phyloP scores from a whole-genome alignment of 441 rosid genomes.

The Euphorbia corollata region DNA sequence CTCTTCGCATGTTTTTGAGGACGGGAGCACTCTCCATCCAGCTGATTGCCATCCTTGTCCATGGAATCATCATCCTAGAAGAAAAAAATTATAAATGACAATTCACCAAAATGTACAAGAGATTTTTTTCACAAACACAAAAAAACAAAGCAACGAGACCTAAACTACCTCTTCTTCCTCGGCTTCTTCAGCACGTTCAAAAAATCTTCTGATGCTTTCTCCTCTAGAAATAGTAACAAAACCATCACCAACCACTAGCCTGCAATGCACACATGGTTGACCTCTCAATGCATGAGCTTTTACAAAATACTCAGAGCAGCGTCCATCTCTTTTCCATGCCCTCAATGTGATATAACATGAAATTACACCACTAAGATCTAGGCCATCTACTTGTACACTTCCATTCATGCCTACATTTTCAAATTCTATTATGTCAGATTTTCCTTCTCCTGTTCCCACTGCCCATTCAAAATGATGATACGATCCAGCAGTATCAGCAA shows the following conservation, averaged over 20 bases:
- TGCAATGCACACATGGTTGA: constrained; percentile 75
- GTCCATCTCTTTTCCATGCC: constrained; percentile 85
- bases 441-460: constrained; percentile 82
- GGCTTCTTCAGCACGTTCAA: constrained; percentile 91
- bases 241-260: constrained; percentile 91
- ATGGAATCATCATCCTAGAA: constrained; percentile 87
- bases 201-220: constrained; percentile 66
- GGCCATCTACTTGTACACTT: constrained; percentile 58
- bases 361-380: constrained; percentile 51
- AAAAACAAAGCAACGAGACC: neutral
- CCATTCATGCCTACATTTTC: constrained; percentile 72
- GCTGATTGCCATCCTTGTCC: constrained; percentile 90
- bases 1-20: constrained; percentile 99
- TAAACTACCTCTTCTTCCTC: constrained; percentile 93
- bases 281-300: constrained; percentile 80
- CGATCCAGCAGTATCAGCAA: constrained; percentile 59
- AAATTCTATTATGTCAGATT: constrained; percentile 70
- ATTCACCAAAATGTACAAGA: constrained; percentile 1
- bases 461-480: constrained; percentile 96
- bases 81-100: constrained; percentile 12
- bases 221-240: constrained; percentile 76
- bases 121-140: neutral
- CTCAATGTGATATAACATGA: constrained; percentile 75
- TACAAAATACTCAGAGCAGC: constrained; percentile 67
- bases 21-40: constrained; percentile 93